Percentiles rank a stretch among this genome's conserved stretches.
phyloP scores from a whole-genome alignment of 768 basidiomycete species.

The Lentinula edodes region DNA sequence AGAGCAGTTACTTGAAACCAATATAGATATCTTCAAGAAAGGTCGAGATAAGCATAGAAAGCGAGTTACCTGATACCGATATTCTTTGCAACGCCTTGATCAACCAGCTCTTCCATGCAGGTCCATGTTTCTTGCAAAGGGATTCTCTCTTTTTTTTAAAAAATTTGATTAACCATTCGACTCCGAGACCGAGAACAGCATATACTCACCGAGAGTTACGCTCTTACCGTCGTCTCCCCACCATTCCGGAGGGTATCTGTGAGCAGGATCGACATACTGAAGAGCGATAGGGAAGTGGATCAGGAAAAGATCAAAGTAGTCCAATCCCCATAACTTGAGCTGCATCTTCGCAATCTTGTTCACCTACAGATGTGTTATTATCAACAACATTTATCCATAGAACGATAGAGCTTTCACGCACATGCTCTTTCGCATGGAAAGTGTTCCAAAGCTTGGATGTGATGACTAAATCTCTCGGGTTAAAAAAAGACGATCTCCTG shows the following conservation, averaged over 20 bases:
- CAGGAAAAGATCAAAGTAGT: slow-evolving; percentile 77
- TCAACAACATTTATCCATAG: background rate
- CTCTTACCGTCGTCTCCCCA: slow-evolving; percentile 59
- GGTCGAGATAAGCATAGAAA: background rate
- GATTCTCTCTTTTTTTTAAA: slow-evolving; percentile 44
- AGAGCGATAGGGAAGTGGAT: slow-evolving; percentile 86
- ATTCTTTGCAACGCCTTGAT: slow-evolving; percentile 65
- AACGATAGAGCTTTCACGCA: slow-evolving; percentile 23
- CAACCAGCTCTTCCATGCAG: slow-evolving; percentile 76
- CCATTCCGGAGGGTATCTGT: slow-evolving; percentile 84
- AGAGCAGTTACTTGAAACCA: slow-evolving; percentile 56
- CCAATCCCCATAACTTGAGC: slow-evolving; percentile 76
- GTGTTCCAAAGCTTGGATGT: slow-evolving; percentile 92
- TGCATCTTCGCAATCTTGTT: slow-evolving; percentile 54
- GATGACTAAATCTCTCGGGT: slow-evolving; percentile 45
- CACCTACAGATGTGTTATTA: slow-evolving; percentile 31
- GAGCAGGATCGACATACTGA: slow-evolving; percentile 69
- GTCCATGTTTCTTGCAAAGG: slow-evolving; percentile 81
- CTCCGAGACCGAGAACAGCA: background rate
- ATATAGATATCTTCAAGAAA: slow-evolving; percentile 1
- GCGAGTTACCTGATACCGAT: slow-evolving; percentile 64
- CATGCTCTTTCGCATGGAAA: slow-evolving; percentile 76
- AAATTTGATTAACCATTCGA: background rate
- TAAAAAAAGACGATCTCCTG: background rate
- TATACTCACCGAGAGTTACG: slow-evolving; percentile 53